Conservation (phyloP, 2,329 filamentous ascomycete species). For the Chrysoporthe puriensis region DNA sequence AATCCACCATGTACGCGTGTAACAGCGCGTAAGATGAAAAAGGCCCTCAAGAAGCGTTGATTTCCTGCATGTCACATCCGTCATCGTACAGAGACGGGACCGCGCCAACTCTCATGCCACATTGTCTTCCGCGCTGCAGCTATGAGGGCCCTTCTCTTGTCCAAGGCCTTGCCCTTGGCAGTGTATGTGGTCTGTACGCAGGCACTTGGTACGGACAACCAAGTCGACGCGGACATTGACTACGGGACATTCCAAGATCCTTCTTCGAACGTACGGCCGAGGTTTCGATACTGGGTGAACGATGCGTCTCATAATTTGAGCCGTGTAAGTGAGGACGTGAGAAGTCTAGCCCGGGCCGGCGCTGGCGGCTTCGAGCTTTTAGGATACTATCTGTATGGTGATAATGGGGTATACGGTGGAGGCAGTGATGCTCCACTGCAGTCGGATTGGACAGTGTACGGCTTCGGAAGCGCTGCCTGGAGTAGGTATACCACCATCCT, state of each 20-base stretch:
- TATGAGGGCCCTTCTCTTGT: neutral
- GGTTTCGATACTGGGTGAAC: slow-evolving; percentile 16
- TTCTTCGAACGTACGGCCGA: slow-evolving; percentile 9
- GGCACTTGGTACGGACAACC: slow-evolving; percentile 1
- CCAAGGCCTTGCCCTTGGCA: neutral
- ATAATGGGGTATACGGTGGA: neutral
- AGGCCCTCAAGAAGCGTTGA: neutral
- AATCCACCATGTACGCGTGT: neutral
- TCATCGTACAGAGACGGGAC: neutral
- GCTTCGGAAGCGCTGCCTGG: slow-evolving; percentile 42
- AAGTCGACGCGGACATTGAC: slow-evolving; percentile 5
- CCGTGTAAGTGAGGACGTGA: slow-evolving; percentile 21
- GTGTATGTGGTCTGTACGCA: neutral
- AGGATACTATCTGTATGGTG: slow-evolving; percentile 24
- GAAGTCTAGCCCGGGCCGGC: slow-evolving; percentile 10
- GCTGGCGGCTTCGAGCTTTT: slow-evolving; percentile 23
- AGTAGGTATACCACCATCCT: slow-evolving; percentile 6
- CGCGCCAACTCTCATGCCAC: neutral
- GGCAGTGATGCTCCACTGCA: slow-evolving; percentile 10
- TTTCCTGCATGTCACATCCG: neutral
- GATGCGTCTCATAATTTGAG: slow-evolving; percentile 13
- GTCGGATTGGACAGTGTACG: slow-evolving; percentile 26
- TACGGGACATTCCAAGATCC: slow-evolving; percentile 18
- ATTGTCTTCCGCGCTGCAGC: too few relatives aligned
- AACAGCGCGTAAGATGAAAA: neutral